A percentile compares a stretch with the other conserved stretches of the same genome.
Evolutionary conservation across 1,284 basidiomycete genomes (phyloP).

Genomic region (Apiotrichum laibachii): DNA sequence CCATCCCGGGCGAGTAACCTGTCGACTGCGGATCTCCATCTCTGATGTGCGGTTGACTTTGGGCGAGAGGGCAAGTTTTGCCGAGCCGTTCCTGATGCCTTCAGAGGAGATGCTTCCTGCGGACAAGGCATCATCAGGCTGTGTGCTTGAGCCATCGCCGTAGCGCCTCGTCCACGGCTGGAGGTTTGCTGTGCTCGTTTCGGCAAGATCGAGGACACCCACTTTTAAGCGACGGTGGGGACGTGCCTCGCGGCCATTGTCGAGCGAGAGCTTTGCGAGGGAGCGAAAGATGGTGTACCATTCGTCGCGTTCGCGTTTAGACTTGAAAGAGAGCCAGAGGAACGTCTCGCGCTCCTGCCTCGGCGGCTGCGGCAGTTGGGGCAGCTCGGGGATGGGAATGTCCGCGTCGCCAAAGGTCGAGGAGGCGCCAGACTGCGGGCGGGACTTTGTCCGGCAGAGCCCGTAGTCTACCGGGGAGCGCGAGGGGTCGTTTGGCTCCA

Average conservation of each 20-base stretch:
- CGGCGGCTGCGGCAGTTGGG: too few relatives aligned
- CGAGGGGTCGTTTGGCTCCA: not conserved
- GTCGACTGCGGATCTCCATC: not conserved
- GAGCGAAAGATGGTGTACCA: slow-evolving; percentile 23
- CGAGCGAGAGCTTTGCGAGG: slow-evolving; percentile 11
- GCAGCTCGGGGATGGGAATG: too few relatives aligned
- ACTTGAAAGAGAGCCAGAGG: slow-evolving; percentile 14
- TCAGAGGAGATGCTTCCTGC: not conserved
- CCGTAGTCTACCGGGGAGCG: not conserved
- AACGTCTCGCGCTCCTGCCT: slow-evolving; percentile 1
- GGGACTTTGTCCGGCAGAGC: not conserved
- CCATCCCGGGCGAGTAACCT: slow-evolving; percentile 21
- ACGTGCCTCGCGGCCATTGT: slow-evolving; percentile 6
- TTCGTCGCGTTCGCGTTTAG: slow-evolving; percentile 15
- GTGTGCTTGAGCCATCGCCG: slow-evolving; percentile 9
- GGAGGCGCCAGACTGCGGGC: not conserved
- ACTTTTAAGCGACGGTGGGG: slow-evolving; percentile 28
- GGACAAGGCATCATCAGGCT: not conserved
- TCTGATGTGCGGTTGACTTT: not conserved
- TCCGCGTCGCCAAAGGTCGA: not conserved
- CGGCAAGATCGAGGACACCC: slow-evolving; percentile 28
- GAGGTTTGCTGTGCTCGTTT: slow-evolving; percentile 7
- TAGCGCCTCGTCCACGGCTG: slow-evolving; percentile 5
- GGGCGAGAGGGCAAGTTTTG: not conserved
- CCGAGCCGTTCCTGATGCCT: not conserved